phyloP scores from a whole-genome alignment of 768 basidiomycete species.

The Artomyces pyxidatus region DNA sequence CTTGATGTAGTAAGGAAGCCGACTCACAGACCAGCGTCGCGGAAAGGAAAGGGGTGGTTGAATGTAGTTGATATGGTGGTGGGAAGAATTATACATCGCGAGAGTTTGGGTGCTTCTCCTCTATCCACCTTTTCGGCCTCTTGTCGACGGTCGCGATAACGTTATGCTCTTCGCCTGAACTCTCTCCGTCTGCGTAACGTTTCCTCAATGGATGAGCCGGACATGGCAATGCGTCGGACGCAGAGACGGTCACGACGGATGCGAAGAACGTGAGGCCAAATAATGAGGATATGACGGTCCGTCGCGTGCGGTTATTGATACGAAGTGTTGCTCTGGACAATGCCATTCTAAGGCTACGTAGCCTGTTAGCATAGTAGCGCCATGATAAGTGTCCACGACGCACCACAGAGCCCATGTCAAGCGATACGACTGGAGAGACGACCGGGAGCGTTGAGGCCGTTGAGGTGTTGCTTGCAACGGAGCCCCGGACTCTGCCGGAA shows the following conservation, averaged over 20 bases:
- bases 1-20: too few relatives aligned
- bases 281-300: slow-evolving; percentile 68
- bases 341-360: slow-evolving; percentile 43
- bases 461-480: neutral
- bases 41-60: too few relatives aligned
- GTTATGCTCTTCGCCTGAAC: slow-evolving; percentile 15
- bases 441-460: too few relatives aligned
- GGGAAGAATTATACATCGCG: neutral
- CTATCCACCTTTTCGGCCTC: slow-evolving; percentile 72
- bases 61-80: too few relatives aligned
- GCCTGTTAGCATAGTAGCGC: too few relatives aligned
- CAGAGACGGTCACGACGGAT: slow-evolving; percentile 71
- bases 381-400: too few relatives aligned
- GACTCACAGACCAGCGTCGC: too few relatives aligned
- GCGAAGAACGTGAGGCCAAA: slow-evolving; percentile 78
- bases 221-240: slow-evolving; percentile 72
- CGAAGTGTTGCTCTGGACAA: slow-evolving; percentile 45
- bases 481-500: neutral
- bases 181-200: slow-evolving; percentile 50
- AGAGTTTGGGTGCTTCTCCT: slow-evolving; percentile 43
- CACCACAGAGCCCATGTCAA: neutral
- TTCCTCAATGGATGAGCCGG: slow-evolving; percentile 55
- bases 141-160: slow-evolving; percentile 40
- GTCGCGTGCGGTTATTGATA: slow-evolving; percentile 48
- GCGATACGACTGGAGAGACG: too few relatives aligned